Percentiles rank a stretch among this genome's conserved stretches.
These are phyloP conservation scores for Colletotrichum lini DNA, from an alignment of 2,329 filamentous ascomycete species.

Conservation along the genomic window DNA sequence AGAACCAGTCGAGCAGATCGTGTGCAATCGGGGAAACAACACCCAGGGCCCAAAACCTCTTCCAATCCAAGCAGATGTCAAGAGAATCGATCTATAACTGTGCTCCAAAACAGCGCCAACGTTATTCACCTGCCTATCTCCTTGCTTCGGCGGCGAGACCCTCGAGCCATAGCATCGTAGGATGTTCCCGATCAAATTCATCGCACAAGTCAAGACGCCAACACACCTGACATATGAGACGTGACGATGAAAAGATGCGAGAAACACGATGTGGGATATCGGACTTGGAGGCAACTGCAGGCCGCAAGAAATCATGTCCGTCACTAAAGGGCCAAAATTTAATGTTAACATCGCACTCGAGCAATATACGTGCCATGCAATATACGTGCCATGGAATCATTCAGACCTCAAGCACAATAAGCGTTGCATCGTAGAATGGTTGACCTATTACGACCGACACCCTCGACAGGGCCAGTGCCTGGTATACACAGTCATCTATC, in stretches of 20 bases:
- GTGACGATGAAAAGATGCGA: neutral
- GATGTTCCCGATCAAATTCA: too few relatives aligned
- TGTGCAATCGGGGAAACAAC: too few relatives aligned
- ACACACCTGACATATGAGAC: neutral
- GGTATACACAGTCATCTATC: conserved; percentile 40
- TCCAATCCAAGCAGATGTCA: too few relatives aligned
- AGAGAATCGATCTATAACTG: too few relatives aligned
- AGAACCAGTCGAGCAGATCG: too few relatives aligned
- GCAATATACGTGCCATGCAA: neutral
- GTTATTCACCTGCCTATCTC: too few relatives aligned
- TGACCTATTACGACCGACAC: conserved; percentile 35
- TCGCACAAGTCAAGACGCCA: neutral
- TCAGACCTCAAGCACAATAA: neutral
- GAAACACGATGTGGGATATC: neutral
- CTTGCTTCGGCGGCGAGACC: neutral
- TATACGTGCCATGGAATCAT: too few relatives aligned
- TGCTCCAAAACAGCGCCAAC: too few relatives aligned
- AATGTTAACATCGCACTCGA: neutral
- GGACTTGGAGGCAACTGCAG: neutral
- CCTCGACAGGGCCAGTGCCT: conserved; percentile 19
- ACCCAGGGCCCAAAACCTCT: too few relatives aligned
- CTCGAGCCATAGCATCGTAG: neutral
- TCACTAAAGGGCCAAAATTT: neutral
- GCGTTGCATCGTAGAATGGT: conserved; percentile 7
- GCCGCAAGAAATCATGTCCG: too few relatives aligned